Base-by-base conservation (phyloP, 164 flowering plant species). In the Vitis labrusca region DNA sequence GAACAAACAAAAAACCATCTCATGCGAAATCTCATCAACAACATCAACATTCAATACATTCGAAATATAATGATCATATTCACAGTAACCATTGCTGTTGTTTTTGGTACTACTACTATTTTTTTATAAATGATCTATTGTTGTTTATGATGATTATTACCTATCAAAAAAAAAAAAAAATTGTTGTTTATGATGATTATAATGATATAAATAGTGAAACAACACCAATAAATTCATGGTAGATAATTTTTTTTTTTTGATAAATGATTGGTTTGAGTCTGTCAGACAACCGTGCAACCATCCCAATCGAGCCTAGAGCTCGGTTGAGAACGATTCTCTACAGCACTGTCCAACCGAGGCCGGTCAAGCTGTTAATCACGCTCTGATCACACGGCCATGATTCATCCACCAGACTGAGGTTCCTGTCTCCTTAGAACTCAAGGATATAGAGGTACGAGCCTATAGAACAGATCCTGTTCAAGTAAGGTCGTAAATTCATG, bases 261-360 rank as follows among this genome's bases (percentile, higher is more conserved):
- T 17, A 17, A 17, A 17, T 17, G 13, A 9, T 19, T 9, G 29
- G 1, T 19, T 16, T 57, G 29, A 57, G 29, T 27, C 62, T 59
- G 62, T 59, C 62, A 59, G 62, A 59, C 62, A 59, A 59, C 62
- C 62, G 37, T 29, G 62, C 29, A 47, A 59, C 62, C 62, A 59
- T 1, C 62, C 44, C 62, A 59, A 2, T 5, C 37, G 44, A 7
- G 10, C 6, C 17, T 3, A 11, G 17, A 23, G 15, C 3, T 8
- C 44, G 14, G 5, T 2, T 29, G 44, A 27, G 62, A 59, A 59
- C 62, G 62, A 59, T 59, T 47, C 32, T 59, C 62, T 59, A 59
- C 62, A 23, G 13, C 62, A 0, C 2, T 15, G n/a, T 0, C 44
- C 5, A 29, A 23, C 62, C 29, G 19, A 23, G 14, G 44, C 10